Evolutionary conservation across 1,284 basidiomycete genomes (phyloP).

Genomic region (Coriolopsis trogii): DNA sequence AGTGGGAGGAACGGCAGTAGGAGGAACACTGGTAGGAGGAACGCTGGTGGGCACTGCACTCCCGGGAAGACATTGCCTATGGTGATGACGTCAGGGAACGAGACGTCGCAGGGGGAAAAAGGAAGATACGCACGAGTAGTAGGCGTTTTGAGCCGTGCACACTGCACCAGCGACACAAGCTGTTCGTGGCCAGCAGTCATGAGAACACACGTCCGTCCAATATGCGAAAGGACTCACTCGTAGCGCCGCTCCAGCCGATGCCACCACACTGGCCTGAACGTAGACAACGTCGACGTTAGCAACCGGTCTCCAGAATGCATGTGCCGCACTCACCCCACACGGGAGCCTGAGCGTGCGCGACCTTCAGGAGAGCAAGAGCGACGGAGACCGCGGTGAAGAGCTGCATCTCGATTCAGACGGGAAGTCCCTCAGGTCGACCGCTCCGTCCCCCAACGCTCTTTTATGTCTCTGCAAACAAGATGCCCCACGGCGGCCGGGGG

Average conservation of each 20-base stretch:
- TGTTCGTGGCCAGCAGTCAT: not conserved
- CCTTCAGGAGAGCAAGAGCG: slow-evolving; percentile 13
- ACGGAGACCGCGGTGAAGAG: slow-evolving; percentile 22
- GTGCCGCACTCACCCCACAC: slow-evolving; percentile 29
- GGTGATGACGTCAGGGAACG: not conserved
- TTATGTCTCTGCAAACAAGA: slow-evolving; percentile 3
- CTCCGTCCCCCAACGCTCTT: not conserved
- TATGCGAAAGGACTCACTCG: slow-evolving; percentile 2
- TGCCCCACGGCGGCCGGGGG: not conserved
- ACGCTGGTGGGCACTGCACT: slow-evolving; percentile 6
- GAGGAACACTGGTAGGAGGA: not conserved
- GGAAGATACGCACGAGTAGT: slow-evolving; percentile 17
- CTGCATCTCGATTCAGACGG: slow-evolving; percentile 16
- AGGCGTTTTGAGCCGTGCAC: slow-evolving; percentile 16
- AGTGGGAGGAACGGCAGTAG: slow-evolving; percentile 1
- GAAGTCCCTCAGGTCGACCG: not conserved
- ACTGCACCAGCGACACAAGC: slow-evolving; percentile 20
- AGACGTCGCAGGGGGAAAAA: no score
- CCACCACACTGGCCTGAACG: slow-evolving; percentile 28
- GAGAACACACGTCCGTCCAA: not conserved
- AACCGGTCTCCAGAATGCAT: no score
- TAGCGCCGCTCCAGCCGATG: slow-evolving; percentile 26
- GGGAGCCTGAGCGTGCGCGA: slow-evolving; percentile 8
- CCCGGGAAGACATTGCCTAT: slow-evolving; percentile 21
- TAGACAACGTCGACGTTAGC: no score